A percentile compares a stretch with the other conserved stretches of the same genome.
Evolutionary conservation across 1,139 yeast species (phyloP).

Genomic region (Pichia sp.): DNA sequence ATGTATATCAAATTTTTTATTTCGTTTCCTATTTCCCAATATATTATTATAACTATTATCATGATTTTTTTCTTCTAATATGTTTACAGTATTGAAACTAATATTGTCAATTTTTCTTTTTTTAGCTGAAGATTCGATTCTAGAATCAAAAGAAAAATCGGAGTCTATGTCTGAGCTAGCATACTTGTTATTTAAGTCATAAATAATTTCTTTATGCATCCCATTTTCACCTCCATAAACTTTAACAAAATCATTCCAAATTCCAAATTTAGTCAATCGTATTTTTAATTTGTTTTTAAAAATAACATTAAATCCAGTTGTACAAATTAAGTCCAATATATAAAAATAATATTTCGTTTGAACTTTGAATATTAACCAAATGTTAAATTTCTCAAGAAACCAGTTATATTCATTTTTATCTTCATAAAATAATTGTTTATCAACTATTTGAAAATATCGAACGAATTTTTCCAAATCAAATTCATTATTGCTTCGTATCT

Average conservation of each 20-base stretch:
- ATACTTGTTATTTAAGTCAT: no score
- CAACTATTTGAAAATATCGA: slow-evolving; percentile 2
- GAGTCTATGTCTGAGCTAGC: no score
- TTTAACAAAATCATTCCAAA: slow-evolving; percentile 5
- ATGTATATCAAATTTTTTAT: background rate
- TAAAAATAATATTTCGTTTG: slow-evolving; percentile 6
- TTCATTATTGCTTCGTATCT: background rate
- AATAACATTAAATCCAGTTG: background rate
- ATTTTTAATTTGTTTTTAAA: background rate
- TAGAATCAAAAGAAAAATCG: background rate
- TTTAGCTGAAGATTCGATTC: background rate
- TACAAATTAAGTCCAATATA: slow-evolving; percentile 10
- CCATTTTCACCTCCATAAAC: background rate
- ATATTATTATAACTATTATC: no score
- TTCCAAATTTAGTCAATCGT: background rate
- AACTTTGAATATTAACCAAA: slow-evolving; percentile 13
- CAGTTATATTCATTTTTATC: background rate
- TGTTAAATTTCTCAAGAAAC: slow-evolving; percentile 4
- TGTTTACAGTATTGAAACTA: no score
- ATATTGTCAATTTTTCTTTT: no score
- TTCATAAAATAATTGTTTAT: background rate
- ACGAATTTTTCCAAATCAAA: slow-evolving; percentile 4
- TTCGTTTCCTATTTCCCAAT: background rate
- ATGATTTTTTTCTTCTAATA: background rate
- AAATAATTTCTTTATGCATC: no score